Evolutionary conservation across 1,139 yeast genomes (phyloP).

Genomic region (Geotrichum klebahnii): DNA sequence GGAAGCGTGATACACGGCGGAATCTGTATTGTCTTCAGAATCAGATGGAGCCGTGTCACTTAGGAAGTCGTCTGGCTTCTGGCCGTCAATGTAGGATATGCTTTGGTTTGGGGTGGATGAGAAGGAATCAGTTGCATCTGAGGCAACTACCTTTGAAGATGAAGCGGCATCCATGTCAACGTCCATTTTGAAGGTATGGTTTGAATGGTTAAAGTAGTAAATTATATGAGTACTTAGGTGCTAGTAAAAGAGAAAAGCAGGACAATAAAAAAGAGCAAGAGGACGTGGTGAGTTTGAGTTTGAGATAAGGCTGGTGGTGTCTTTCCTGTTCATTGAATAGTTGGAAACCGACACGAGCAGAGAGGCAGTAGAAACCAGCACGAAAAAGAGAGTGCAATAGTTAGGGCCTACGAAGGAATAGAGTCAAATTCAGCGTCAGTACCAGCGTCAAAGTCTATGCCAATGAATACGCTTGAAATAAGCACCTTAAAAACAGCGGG

Average conservation of each 20-base stretch:
- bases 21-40: neutral
- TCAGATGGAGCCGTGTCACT: constrained; percentile 6
- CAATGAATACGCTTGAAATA: neutral
- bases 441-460: too few species aligned
- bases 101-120: neutral
- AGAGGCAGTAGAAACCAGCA: neutral
- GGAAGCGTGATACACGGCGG: neutral
- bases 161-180: constrained; percentile 9
- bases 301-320: neutral
- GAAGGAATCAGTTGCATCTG: neutral
- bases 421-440: too few species aligned
- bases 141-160: neutral
- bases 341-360: neutral
- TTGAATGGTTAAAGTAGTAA: neutral
- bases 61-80: constrained; percentile 9
- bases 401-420: too few species aligned
- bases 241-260: neutral
- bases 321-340: neutral
- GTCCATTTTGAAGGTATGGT: constrained; percentile 7
- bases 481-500: neutral
- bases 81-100: constrained; percentile 15
- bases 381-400: neutral
- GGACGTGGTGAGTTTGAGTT: neutral
- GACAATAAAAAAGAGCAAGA: neutral
- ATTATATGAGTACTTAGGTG: neutral